phyloP scores from a whole-genome alignment of 202 grass and related monocot genomes.

The Zoysia matrella region DNA sequence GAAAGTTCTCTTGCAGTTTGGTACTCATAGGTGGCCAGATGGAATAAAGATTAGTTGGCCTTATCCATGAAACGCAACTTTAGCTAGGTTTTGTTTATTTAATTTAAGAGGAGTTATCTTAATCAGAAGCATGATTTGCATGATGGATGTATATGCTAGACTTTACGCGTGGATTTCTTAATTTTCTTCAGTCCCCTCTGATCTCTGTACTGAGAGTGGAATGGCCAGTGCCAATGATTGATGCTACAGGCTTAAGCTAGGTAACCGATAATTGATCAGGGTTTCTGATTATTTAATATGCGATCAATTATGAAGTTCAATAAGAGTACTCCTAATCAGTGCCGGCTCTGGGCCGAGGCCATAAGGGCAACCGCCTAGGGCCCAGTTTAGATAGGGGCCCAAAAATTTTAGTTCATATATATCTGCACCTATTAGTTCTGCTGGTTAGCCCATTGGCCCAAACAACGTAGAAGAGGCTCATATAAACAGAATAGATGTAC shows the following conservation, averaged over 20 bases:
- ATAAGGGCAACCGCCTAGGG: no score
- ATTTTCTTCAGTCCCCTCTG: background rate
- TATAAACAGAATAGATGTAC: no score
- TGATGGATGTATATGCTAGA: background rate
- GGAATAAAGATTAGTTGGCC: slow-evolving; percentile 38
- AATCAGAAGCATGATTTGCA: slow-evolving; percentile 34
- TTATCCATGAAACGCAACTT: slow-evolving; percentile 30
- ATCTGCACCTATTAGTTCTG: no score
- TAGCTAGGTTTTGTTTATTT: slow-evolving; percentile 23
- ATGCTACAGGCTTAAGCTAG: background rate
- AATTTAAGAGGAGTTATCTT: background rate
- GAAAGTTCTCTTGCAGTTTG: slow-evolving; percentile 41
- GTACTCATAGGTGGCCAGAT: slow-evolving; percentile 31
- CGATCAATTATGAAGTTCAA: background rate
- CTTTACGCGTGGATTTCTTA: background rate
- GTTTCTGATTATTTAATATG: slow-evolving; percentile 11
- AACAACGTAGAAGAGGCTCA: no score
- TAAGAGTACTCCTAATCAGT: no score
- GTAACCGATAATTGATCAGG: slow-evolving; percentile 39
- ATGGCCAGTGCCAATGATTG: no score
- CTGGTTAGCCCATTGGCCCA: no score
- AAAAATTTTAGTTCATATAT: no score
- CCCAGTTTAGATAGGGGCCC: no score
- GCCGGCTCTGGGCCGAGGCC: no score
- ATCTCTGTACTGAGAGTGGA: slow-evolving; percentile 1